A percentile compares a stretch with the other conserved stretches of the same genome.
Evolutionary conservation across 2,329 filamentous ascomycete species (phyloP).

Genomic region (Rhynchosporium agropyri): DNA sequence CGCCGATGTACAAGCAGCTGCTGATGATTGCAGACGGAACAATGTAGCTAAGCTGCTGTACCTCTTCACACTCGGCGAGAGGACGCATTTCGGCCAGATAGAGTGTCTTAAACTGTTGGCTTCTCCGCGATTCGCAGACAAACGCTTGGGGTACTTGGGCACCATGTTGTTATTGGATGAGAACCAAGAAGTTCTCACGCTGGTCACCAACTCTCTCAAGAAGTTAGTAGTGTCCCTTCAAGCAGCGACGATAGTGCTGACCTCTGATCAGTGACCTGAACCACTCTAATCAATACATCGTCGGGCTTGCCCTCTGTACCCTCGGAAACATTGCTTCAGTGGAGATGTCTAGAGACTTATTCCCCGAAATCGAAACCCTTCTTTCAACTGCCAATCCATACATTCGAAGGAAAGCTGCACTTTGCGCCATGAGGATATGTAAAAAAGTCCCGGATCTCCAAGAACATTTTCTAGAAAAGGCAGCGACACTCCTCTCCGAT

Average conservation of each 20-base stretch:
- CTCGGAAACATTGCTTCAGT: slow-evolving; percentile 96
- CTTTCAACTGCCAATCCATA: slow-evolving; percentile 96
- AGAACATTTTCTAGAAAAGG: slow-evolving; percentile 96
- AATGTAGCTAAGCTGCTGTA: slow-evolving; percentile 99
- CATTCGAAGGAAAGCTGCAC: slow-evolving; percentile 91
- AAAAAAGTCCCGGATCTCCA: slow-evolving; percentile 96
- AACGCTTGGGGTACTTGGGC: slow-evolving; percentile 90
- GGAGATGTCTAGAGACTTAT: slow-evolving; percentile 97
- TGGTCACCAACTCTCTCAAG: slow-evolving; percentile 97
- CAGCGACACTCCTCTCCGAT: slow-evolving; percentile 83
- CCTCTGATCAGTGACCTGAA: slow-evolving; percentile 73
- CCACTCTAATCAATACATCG: slow-evolving; percentile 98
- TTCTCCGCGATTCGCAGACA: slow-evolving; percentile 96
- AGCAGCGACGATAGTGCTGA: slow-evolving; percentile 14
- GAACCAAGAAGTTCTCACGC: slow-evolving; percentile 95
- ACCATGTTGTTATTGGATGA: slow-evolving; percentile 96
- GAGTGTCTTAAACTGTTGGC: slow-evolving; percentile 97
- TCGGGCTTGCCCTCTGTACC: slow-evolving; percentile 93
- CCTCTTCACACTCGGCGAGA: slow-evolving; percentile 94
- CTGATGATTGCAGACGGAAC: slow-evolving; percentile 69
- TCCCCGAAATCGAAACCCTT: slow-evolving; percentile 91
- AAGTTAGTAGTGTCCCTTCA: slow-evolving; percentile 62
- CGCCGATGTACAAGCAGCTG: slow-evolving; percentile 1
- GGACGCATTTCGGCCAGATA: slow-evolving; percentile 98
- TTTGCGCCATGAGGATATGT: slow-evolving; percentile 99